These are phyloP conservation scores for Penicillium daleae DNA, from an alignment of 495 filamentous ascomycete genomes.

Conservation along the genomic window DNA sequence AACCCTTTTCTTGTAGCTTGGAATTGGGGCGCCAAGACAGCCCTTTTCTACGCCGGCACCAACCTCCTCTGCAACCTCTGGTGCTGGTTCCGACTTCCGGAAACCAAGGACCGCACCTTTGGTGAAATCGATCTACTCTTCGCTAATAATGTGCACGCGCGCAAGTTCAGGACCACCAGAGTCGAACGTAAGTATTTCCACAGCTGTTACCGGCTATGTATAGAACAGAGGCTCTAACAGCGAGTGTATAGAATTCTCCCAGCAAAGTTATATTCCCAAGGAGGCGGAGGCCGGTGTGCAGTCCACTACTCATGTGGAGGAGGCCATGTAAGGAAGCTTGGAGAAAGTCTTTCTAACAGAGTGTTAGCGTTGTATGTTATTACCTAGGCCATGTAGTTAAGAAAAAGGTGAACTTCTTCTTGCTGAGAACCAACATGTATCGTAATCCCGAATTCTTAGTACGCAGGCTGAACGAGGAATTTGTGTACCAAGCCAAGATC, in stretches of 20 bases:
- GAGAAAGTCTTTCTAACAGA: not conserved
- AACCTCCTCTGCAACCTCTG: conserved; percentile 34
- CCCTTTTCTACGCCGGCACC: conserved; percentile 40
- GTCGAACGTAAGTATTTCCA: conserved; percentile 40
- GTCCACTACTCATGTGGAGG: not conserved
- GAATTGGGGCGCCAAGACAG: conserved; percentile 47
- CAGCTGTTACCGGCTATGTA: not conserved
- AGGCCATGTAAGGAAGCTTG: not conserved
- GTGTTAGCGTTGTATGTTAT: not conserved
- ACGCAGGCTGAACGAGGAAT: too few species aligned
- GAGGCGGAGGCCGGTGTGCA: not conserved
- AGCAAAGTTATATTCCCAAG: not conserved
- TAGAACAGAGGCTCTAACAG: not conserved
- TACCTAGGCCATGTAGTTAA: not conserved
- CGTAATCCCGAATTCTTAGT: too few species aligned
- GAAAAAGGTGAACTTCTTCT: not conserved
- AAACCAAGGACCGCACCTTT: conserved; percentile 54
- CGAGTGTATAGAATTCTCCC: not conserved
- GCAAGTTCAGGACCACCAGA: conserved; percentile 56
- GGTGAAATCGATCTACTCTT: conserved; percentile 62
- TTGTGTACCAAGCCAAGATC: too few species aligned
- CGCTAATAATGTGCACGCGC: conserved; percentile 49
- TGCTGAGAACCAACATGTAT: too few species aligned
- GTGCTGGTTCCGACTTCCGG: conserved; percentile 47
- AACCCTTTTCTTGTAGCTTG: conserved; percentile 31